phyloP scores from a whole-genome alignment of 345 rosid species.

The Brassica juncea region DNA sequence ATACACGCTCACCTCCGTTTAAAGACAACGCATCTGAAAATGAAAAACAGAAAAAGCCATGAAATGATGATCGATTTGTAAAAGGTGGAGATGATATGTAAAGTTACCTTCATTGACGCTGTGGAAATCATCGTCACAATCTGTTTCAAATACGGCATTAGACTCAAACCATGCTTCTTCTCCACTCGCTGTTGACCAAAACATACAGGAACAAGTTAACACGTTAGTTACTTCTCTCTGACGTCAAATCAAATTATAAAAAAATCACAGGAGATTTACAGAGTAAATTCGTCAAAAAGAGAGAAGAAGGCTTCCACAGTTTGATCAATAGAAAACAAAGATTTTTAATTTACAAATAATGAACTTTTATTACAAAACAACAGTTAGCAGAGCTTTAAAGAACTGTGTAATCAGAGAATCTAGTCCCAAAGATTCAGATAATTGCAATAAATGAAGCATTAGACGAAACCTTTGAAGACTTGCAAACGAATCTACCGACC shows the following conservation, averaged over 20 bases:
- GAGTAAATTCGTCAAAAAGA: neutral
- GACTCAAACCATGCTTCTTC: conserved; percentile 84
- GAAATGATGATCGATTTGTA: neutral
- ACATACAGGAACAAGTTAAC: neutral
- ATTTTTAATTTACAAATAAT: conserved; percentile 6
- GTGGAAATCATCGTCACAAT: conserved; percentile 81
- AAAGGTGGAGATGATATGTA: neutral
- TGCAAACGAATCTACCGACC: neutral
- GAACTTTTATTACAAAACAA: neutral
- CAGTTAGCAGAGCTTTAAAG: neutral
- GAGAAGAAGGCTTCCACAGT: conserved; percentile 1
- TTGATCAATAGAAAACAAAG: conserved; percentile 12
- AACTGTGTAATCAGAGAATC: conserved; percentile 19
- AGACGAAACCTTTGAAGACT: neutral
- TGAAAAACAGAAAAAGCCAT: neutral
- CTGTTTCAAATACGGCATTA: conserved; percentile 65
- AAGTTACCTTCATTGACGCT: conserved; percentile 81
- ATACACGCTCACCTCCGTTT: conserved; percentile 56
- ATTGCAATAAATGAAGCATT: neutral
- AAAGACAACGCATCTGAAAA: conserved; percentile 64
- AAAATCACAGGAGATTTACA: neutral
- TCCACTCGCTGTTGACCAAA: conserved; percentile 50
- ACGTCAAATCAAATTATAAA: neutral
- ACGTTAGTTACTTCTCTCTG: neutral
- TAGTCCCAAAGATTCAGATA: conserved; percentile 26